A percentile compares a stretch with the other conserved stretches of the same genome.
Conservation (phyloP, 495 filamentous ascomycete genomes). For the Elasticomyces elasticus region DNA sequence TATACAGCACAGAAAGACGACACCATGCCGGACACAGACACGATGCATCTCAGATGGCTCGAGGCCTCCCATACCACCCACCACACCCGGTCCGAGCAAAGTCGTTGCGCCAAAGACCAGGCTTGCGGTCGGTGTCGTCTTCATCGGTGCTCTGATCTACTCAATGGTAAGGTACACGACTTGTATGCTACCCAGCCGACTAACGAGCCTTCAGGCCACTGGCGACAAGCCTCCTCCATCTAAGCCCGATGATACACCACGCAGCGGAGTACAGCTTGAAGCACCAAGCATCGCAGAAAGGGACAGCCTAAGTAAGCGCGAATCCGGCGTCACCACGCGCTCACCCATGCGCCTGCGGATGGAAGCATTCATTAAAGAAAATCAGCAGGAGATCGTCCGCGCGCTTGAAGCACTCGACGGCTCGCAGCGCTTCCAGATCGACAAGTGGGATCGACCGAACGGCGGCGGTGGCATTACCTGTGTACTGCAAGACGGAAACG, state of each 20-base stretch:
- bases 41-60: slow-evolving; percentile 21
- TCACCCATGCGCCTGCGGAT: slow-evolving; percentile 97
- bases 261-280: slow-evolving; percentile 32
- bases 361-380: slow-evolving; percentile 87
- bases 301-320: slow-evolving; percentile 55
- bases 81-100: slow-evolving; percentile 10
- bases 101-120: slow-evolving; percentile 32
- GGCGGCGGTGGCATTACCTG: slow-evolving; percentile 83
- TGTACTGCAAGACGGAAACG: slow-evolving; percentile 87
- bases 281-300: slow-evolving; percentile 62
- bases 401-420: slow-evolving; percentile 77
- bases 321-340: slow-evolving; percentile 52
- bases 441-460: slow-evolving; percentile 79
- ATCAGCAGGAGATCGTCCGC: slow-evolving; percentile 76
- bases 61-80: slow-evolving; percentile 13
- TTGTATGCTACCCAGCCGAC: neutral
- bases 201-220: slow-evolving; percentile 20
- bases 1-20: neutral
- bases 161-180: slow-evolving; percentile 52
- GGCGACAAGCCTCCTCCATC: slow-evolving; percentile 28
- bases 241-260: neutral
- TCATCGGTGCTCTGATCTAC: slow-evolving; percentile 54
- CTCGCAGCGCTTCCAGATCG: slow-evolving; percentile 55
- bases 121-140: slow-evolving; percentile 50
- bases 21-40: neutral